Percentiles rank a stretch among this genome's conserved stretches.
Conservation (phyloP, 306 rosid genomes). For the Acmispon strigosus region DNA sequence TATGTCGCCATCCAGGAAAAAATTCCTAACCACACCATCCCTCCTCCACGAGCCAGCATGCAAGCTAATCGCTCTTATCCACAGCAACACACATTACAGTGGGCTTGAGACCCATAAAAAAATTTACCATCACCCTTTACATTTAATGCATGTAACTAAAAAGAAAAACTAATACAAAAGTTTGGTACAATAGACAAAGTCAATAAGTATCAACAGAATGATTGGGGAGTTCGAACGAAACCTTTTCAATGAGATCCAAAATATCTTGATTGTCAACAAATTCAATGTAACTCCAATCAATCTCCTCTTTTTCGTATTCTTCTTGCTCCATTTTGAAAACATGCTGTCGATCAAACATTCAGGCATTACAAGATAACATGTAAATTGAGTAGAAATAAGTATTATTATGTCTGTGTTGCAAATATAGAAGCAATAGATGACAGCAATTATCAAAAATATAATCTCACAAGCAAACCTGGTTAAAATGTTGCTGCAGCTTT, state of each 20-base stretch:
- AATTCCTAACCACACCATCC: not conserved
- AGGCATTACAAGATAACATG: constrained; percentile 9
- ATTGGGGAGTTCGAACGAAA: constrained; percentile 26
- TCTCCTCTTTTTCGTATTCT: constrained; percentile 96
- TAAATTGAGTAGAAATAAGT: not conserved
- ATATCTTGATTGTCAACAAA: constrained; percentile 96
- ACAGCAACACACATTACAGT: not conserved
- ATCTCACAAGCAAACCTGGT: constrained; percentile 62
- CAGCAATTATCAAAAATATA: constrained; percentile 12
- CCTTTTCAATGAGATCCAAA: constrained; percentile 98
- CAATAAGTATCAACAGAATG: constrained; percentile 4
- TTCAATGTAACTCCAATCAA: constrained; percentile 99
- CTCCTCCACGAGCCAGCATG: not conserved
- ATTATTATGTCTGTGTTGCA: not conserved
- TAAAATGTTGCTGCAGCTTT: constrained; percentile 98
- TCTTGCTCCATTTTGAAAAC: constrained; percentile 99
- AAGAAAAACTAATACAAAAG: constrained; percentile 15
- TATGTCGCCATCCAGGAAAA: not conserved
- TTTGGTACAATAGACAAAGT: not conserved
- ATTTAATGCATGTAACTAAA: constrained; percentile 1
- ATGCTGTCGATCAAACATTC: constrained; percentile 60
- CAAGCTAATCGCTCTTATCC: not conserved
- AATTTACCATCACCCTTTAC: constrained; percentile 3
- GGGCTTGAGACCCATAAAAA: constrained; percentile 1
- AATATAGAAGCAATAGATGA: constrained; percentile 15